A percentile compares a stretch with the other conserved stretches of the same genome.
phyloP scores from a whole-genome alignment of 2,329 filamentous ascomycete genomes.

The Domatiomyces globalis region DNA sequence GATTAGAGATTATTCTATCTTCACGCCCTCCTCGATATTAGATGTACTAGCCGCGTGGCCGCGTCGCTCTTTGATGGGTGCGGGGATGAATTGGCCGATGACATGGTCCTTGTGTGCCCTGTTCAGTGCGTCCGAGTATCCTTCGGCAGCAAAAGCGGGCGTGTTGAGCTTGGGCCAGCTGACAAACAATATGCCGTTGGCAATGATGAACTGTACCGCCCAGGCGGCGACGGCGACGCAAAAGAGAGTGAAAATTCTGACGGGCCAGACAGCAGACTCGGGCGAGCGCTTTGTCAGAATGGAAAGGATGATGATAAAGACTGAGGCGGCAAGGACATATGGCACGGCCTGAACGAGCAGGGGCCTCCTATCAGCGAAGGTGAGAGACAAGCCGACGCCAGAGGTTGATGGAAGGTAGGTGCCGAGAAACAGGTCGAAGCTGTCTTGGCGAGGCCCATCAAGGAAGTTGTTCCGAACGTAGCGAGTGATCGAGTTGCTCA shows the following conservation, averaged over 20 bases:
- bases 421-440: slow-evolving; percentile 87
- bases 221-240: slow-evolving; percentile 59
- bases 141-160: slow-evolving; percentile 70
- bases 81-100: slow-evolving; percentile 56
- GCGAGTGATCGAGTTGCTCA: slow-evolving; percentile 73
- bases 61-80: slow-evolving; percentile 40
- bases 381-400: slow-evolving; percentile 53
- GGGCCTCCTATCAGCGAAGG: slow-evolving; percentile 76
- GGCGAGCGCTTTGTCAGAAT: slow-evolving; percentile 57
- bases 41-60: slow-evolving; percentile 74
- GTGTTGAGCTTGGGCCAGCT: slow-evolving; percentile 98
- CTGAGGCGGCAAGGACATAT: slow-evolving; percentile 71
- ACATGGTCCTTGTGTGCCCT: slow-evolving; percentile 72
- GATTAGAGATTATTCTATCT: slow-evolving; percentile 51
- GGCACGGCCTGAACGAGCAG: slow-evolving; percentile 85
- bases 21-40: slow-evolving; percentile 91
- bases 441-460: slow-evolving; percentile 87
- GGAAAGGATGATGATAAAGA: slow-evolving; percentile 69
- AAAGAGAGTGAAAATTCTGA: slow-evolving; percentile 68
- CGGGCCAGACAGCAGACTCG: slow-evolving; percentile 61
- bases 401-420: slow-evolving; percentile 63
- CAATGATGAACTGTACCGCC: slow-evolving; percentile 61
- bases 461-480: slow-evolving; percentile 91
- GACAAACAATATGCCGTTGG: slow-evolving; percentile 85
- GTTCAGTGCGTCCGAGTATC: slow-evolving; percentile 71